phyloP scores from a whole-genome alignment of 148 eudicot genomes.

The Amaranthus hypochondriacus region DNA sequence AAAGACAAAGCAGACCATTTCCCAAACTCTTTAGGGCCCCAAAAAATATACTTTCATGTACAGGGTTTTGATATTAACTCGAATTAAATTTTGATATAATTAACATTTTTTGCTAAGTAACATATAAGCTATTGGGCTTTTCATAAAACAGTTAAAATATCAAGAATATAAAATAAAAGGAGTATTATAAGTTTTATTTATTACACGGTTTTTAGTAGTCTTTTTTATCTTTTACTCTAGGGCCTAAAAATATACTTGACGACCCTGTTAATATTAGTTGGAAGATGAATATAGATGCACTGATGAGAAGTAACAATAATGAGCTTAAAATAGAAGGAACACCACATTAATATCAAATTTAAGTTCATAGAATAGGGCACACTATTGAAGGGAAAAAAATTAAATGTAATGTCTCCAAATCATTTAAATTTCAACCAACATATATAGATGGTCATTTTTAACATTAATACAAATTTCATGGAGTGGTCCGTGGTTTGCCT shows the following conservation, averaged over 20 bases:
- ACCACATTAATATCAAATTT: background rate
- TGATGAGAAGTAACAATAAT: slow-evolving; percentile 13
- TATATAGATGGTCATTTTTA: background rate
- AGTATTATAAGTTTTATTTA: too few species aligned
- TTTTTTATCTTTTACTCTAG: too few species aligned
- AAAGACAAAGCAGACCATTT: too few species aligned
- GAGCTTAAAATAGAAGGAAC: background rate
- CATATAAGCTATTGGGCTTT: too few species aligned
- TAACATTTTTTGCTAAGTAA: too few species aligned
- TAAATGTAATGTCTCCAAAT: slow-evolving; percentile 7
- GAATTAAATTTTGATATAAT: too few species aligned
- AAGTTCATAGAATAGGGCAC: background rate
- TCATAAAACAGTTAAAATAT: too few species aligned
- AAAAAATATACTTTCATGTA: too few species aligned
- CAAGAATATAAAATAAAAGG: too few species aligned
- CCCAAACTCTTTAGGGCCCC: too few species aligned
- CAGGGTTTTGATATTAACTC: too few species aligned
- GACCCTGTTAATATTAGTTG: slow-evolving; percentile 15
- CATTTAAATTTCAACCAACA: background rate
- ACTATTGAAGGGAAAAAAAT: background rate
- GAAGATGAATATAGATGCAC: background rate
- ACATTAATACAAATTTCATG: background rate
- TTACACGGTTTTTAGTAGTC: too few species aligned
- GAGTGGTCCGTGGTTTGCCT: background rate
- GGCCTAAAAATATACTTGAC: slow-evolving; percentile 8